Evolutionary conservation across 2,329 filamentous ascomycete genomes (phyloP), one percentile per base, ranked within the genome.

Genomic region (Calonectria montana): DNA sequence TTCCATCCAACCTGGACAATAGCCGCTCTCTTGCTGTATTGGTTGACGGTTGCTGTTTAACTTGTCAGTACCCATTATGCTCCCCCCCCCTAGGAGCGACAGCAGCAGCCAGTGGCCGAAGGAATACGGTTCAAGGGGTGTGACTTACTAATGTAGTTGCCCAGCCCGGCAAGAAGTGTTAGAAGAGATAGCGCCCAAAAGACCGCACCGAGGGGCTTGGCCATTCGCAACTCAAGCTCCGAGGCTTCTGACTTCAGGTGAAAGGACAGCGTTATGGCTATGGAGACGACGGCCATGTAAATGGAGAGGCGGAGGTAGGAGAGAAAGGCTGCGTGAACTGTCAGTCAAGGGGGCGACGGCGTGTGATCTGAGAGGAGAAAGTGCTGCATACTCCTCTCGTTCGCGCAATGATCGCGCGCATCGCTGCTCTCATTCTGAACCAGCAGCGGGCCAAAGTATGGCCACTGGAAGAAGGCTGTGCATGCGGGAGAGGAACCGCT

Each of bases 1-100:
- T 95, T 96, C 93, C 94, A 97, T 1, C 97, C 97, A 35, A 92
- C 94, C 85, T 99, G 97, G 45, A 99, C 97, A 74, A 98, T 89
- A 0, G 97, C 97, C 29, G 89, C 88, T 75, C 92, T 91, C 45
- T 90, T 88, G 77, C 93, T 93, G 82, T 98, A 99, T 81, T 94
- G 93, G 77, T 93, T 93, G 27, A 98, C 85, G 0, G 91, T 92
- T 78, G 91, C 89, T 91, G 35, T 8, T 25, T 3, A 8, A 13
- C 7, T 23, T 50, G 59, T 43, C 8, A 47, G 27, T 4, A 23
- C 16, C 21, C 12, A 18, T n/a, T n/a, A 9, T n/a, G 10, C 41
- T 3, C 41, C 4, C 8, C 8, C 39, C 8, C 39, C 15, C 9
- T 4, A 4, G 9, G 29, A 9, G 9, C 29, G 29, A 9, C 9